Base-by-base conservation (phyloP, 129 eudicot species). In the Pseudognaphalium luteoalbum region DNA sequence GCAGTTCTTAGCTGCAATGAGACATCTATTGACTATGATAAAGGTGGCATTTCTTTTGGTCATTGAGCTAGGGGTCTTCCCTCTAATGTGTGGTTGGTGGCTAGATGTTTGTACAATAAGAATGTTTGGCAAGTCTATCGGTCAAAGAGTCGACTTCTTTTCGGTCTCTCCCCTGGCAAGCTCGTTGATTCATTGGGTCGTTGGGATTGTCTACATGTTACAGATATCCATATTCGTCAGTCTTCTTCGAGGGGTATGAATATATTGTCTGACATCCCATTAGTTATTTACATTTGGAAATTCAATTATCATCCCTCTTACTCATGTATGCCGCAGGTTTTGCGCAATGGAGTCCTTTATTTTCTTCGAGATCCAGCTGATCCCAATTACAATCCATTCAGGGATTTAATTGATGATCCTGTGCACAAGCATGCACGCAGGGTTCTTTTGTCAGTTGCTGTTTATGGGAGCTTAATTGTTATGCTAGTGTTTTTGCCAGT, bases 61-160 rank as follows among this genome's bases (percentile, higher is more conserved):
- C 11, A 88, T 93, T 79, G 98, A 93, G 72, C 89, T 93, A 14
- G 97, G 98, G 19, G 97, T 93, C 66, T 93, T 93, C 75, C 98
- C 98, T 76, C 65, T 93, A 73, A 90, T 93, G 98, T 90, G 98
- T 62, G 98, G 98, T 39, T 93, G 98, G 98, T 93, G 98, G 98
- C 82, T 93, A 78, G 98, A 93, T 82, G 80, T 93, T 72, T 90
- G 98, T 82, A 93, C 98, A 22, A 80, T 90, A 75, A 87, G 89
- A 77, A 93, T 93, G 98, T 93, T 93, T 84, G 98, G 98, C 72
- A 93, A 88, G 82, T 83, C 98, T 7, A 85, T 93, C 72, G 81
- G 90, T 12, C 91, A 93, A 68, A 87, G 97, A 70, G 87, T 90
- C 34, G 97, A 93, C 34, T 93, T 90, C 80, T 90, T 93, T 75